phyloP scores from a whole-genome alignment of 208 protist species.

The Leishmania mexicana region DNA sequence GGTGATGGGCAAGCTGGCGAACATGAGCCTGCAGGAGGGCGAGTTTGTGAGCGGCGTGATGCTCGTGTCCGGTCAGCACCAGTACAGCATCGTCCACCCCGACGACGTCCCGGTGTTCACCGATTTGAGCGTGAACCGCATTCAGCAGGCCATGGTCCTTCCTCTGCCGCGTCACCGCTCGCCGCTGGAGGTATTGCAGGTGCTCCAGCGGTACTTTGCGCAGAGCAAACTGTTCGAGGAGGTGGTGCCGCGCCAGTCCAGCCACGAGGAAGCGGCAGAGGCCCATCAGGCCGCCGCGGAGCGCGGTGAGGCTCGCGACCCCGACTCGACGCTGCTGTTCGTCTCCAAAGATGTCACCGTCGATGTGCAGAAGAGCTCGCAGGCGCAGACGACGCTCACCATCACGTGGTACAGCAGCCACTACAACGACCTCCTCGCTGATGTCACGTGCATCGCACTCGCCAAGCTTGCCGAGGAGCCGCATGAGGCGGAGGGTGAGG shows the following conservation, averaged over 20 bases:
- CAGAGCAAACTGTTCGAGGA: constrained; percentile 80
- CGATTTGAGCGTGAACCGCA: constrained; percentile 72
- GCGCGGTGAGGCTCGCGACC: constrained; percentile 26
- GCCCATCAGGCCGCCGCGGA: constrained; percentile 20
- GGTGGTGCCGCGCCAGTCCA: constrained; percentile 18
- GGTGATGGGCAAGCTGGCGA: constrained; percentile 84
- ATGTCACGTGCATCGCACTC: constrained; percentile 90
- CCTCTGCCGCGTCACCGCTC: constrained; percentile 81
- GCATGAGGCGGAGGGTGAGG: constrained; percentile 41
- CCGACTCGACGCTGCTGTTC: constrained; percentile 37
- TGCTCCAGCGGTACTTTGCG: constrained; percentile 86
- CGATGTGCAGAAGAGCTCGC: constrained; percentile 69
- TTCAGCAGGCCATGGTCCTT: constrained; percentile 88
- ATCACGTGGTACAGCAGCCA: constrained; percentile 84
- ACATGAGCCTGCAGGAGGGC: constrained; percentile 41
- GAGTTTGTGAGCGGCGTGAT: constrained; percentile 88
- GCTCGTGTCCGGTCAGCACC: constrained; percentile 84
- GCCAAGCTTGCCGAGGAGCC: constrained; percentile 71
- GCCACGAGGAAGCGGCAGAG: constrained; percentile 22
- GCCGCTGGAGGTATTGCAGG: constrained; percentile 73
- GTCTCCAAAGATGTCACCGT: constrained; percentile 77
- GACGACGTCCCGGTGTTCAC: constrained; percentile 89
- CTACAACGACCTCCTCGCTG: constrained; percentile 90
- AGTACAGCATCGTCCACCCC: constrained; percentile 84
- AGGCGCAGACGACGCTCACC: constrained; percentile 83